Evolutionary conservation across 2,329 filamentous ascomycete genomes (phyloP), one percentile per base, ranked within the genome.

Genomic region (Ophiocordyceps robertsii): DNA sequence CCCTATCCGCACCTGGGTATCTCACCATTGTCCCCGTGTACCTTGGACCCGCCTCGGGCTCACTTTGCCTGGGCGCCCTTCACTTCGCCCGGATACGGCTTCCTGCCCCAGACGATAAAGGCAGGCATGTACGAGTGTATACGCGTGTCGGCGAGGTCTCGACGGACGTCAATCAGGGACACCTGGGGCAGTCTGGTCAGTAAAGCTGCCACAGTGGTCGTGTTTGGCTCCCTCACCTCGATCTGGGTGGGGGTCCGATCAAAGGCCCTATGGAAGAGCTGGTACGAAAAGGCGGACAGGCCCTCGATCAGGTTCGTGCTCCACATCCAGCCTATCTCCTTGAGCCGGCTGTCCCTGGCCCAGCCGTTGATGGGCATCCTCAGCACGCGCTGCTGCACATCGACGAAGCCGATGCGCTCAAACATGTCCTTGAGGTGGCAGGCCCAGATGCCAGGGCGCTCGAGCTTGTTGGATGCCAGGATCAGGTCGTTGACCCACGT

Each of bases 301-400:
- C 68, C 67, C 14, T 60, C 56, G 8, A 62, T 43, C 27, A 66
- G 59, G 38, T 69, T 68, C 16, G 53, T 53, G 50, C 69, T 64
- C 68, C 67, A 70, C 51, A 68, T 59, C 35, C 53, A 57, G 0
- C 69, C 69, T 4, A 72, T 46, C 13, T 64, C 59, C 49, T 65
- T 69, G 40, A 67, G 56, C 17, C 53, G 50, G 33, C 59, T 58
- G 39, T 70, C 60, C 47, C 65, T 68, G 1, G 74, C 62, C 75
- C 75, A 78, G 5, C 61, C 59, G 31, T 72, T 75, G 38, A 71
- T 60, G 0, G 75, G 75, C 33, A 77, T 59, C 53, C 71, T 75
- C 54, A 71, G 73, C 2, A 71, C 51, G 19, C 58, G 60, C 52
- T 77, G 65, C 29, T 68, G 63, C 12, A 78, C 64, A 42, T 77